Percentiles rank a stretch among this genome's conserved stretches.
Conservation (phyloP, 257 asterid genomes). For the Cynanchum wilfordii region DNA sequence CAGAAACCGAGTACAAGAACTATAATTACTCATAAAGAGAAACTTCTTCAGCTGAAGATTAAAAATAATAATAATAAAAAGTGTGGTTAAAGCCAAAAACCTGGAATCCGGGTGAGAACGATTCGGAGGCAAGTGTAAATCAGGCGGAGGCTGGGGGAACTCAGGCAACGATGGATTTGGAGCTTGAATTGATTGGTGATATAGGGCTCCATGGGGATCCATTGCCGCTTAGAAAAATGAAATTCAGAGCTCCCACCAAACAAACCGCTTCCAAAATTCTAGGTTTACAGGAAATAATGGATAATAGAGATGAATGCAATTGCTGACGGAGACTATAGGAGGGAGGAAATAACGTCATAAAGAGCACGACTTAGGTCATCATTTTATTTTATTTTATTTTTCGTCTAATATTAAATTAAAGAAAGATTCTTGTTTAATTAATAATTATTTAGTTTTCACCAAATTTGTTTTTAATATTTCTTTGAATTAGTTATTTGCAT, state of each 20-base stretch:
- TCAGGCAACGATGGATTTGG: constrained; percentile 37
- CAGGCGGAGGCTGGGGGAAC: constrained; percentile 41
- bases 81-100: constrained; percentile 22
- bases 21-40: too few species aligned
- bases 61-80: not conserved
- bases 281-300: not conserved
- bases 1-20: not conserved
- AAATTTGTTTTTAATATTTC: too few species aligned
- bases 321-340: not conserved
- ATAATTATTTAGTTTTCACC: too few species aligned
- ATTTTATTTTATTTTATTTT: too few species aligned
- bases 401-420: too few species aligned
- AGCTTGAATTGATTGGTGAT: constrained; percentile 42
- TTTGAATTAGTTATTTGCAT: too few species aligned
- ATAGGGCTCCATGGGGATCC: constrained; percentile 33
- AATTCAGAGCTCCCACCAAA: not conserved
- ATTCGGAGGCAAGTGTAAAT: constrained; percentile 27
- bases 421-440: too few species aligned
- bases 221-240: not conserved
- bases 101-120: constrained; percentile 50
- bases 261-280: not conserved
- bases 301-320: not conserved
- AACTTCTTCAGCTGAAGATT: not conserved
- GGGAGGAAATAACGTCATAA: not conserved
- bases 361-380: not conserved